Conservation (phyloP, 192 early-diverging fungal species). For the Phlyctochytrium planicorne region DNA sequence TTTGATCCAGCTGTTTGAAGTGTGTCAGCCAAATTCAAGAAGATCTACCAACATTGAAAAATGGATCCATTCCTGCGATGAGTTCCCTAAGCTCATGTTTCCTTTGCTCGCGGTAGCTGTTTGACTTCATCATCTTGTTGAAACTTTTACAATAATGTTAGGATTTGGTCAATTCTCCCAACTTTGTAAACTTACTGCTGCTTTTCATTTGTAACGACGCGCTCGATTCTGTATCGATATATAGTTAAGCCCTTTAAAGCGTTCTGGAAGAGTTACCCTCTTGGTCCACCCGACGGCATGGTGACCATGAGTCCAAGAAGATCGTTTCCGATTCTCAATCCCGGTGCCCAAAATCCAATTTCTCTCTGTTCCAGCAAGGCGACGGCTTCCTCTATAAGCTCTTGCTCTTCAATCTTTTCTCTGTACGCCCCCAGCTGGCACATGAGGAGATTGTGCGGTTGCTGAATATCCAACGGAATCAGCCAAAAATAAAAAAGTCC, state of each 20-base stretch:
- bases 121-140: conserved; percentile 6
- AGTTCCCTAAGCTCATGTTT: conserved; percentile 36
- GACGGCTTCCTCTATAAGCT: conserved; percentile 50
- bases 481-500: neutral
- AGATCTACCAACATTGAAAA: conserved; percentile 16
- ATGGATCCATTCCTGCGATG: conserved; percentile 41
- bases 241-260: neutral
- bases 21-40: no score
- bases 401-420: conserved; percentile 41
- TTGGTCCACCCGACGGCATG: conserved; percentile 43
- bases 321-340: conserved; percentile 51
- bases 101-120: conserved; percentile 16
- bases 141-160: conserved; percentile 17
- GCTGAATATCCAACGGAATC: conserved; percentile 8
- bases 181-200: conserved; percentile 14
- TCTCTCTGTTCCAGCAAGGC: conserved; percentile 43
- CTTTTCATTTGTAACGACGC: conserved; percentile 23
- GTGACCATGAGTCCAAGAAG: conserved; percentile 49
- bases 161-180: neutral
- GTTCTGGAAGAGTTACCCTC: conserved; percentile 32
- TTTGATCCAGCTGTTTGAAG: no score
- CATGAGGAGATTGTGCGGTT: conserved; percentile 43
- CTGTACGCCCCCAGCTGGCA: conserved; percentile 42
- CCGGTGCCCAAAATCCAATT: conserved; percentile 53
- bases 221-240: conserved; percentile 19